These are phyloP conservation scores for Saprolegnia diclina DNA, from an alignment of 352 stramenopile species.

Conservation along the genomic window DNA sequence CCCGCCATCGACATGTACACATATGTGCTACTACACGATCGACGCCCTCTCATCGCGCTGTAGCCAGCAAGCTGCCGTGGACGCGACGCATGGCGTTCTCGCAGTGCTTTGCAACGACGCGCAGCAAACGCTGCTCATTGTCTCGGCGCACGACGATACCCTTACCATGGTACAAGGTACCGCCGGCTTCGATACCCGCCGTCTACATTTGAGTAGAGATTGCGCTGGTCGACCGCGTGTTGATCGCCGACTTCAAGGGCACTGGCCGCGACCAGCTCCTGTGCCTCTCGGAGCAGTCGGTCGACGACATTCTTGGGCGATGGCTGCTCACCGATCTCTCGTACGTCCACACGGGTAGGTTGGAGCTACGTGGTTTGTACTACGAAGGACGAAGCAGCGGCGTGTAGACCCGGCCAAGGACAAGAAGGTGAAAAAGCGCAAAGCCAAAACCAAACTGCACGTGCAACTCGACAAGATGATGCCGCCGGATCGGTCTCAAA, in stretches of 20 bases:
- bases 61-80: not conserved
- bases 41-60: not conserved
- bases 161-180: slow-evolving; percentile 8
- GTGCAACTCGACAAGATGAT: slow-evolving; percentile 11
- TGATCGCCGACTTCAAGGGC: slow-evolving; percentile 1
- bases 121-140: not conserved
- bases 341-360: not conserved
- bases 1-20: not conserved
- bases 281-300: slow-evolving; percentile 5
- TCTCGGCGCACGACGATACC: not conserved
- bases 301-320: slow-evolving; percentile 1
- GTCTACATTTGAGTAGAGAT: not conserved
- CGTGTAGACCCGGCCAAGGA: not conserved
- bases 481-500: not conserved
- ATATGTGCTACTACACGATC: not conserved
- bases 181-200: not conserved
- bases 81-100: not conserved
- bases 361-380: too few species aligned
- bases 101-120: slow-evolving; percentile 1
- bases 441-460: slow-evolving; percentile 1
- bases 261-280: not conserved
- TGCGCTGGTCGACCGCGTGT: slow-evolving; percentile 2
- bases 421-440: slow-evolving; percentile 14
- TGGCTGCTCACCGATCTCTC: slow-evolving; percentile 11
- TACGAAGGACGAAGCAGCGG: too few species aligned